Conservation (phyloP, 176 grass and related monocot species). For the Eleusine indica region DNA sequence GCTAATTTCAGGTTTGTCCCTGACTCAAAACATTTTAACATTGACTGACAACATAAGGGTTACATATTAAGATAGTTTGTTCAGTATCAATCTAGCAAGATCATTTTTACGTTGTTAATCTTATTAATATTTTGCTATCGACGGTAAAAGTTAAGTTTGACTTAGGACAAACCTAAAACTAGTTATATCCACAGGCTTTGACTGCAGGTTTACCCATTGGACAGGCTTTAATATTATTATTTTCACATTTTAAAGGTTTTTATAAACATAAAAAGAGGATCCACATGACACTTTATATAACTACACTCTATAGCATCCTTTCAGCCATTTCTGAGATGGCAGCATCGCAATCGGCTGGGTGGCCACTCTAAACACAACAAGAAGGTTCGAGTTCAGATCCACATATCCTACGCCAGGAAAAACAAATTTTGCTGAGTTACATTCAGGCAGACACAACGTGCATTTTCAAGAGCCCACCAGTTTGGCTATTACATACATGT, state of each 20-base stretch:
- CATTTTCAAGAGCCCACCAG: background rate
- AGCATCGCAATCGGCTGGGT: background rate
- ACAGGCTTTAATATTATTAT: background rate
- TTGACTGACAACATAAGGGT: too few species aligned
- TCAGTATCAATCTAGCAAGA: too few species aligned
- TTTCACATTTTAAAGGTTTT: background rate
- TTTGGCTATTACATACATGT: background rate
- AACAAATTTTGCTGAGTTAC: background rate
- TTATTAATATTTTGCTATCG: too few species aligned
- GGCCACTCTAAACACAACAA: background rate
- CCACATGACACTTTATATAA: background rate
- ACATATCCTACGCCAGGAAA: background rate
- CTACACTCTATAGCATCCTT: background rate
- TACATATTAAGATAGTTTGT: too few species aligned
- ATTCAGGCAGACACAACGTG: background rate
- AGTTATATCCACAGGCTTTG: background rate
- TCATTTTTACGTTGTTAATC: too few species aligned
- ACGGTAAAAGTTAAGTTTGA: too few species aligned
- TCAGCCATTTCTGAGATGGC: background rate
- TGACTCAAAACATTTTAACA: too few species aligned
- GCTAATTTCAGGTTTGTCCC: background rate
- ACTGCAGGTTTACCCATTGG: background rate
- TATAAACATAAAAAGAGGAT: background rate
- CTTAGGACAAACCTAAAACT: too few species aligned
- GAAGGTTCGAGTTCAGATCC: background rate